phyloP scores from a whole-genome alignment of 257 asterid species.

The Galeopsis tetrahit region DNA sequence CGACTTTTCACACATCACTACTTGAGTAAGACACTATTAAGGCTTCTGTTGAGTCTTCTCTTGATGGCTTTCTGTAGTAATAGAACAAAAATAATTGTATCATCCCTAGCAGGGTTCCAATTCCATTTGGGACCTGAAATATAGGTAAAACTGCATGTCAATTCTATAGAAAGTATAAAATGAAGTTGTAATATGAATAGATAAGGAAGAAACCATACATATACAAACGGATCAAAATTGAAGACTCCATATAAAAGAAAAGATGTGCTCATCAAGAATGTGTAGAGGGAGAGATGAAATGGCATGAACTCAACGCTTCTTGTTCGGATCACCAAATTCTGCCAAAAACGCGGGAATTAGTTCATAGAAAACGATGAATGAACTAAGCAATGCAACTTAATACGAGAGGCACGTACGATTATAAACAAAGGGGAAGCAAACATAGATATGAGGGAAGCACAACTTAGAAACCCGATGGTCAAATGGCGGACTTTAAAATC shows the following conservation, averaged over 20 bases:
- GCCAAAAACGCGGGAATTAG: slow-evolving; percentile 23
- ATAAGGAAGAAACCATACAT: slow-evolving; percentile 41
- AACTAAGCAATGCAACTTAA: slow-evolving; percentile 11
- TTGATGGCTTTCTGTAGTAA: slow-evolving; percentile 50
- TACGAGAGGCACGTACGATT: slow-evolving; percentile 44
- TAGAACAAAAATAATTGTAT: slow-evolving; percentile 51
- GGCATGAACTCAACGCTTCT: slow-evolving; percentile 75
- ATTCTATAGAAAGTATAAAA: background rate
- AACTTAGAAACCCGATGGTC: slow-evolving; percentile 51
- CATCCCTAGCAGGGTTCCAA: slow-evolving; percentile 57
- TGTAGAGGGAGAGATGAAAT: slow-evolving; percentile 60
- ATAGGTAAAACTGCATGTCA: background rate
- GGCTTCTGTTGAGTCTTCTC: slow-evolving; percentile 48
- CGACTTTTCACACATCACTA: slow-evolving; percentile 32
- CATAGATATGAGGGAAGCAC: slow-evolving; percentile 69
- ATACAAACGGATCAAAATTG: slow-evolving; percentile 63
- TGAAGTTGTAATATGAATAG: slow-evolving; percentile 5
- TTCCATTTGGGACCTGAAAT: slow-evolving; percentile 66
- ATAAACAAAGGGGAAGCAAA: slow-evolving; percentile 69
- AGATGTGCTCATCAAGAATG: slow-evolving; percentile 66
- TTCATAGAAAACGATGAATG: background rate
- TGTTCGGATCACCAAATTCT: slow-evolving; percentile 65
- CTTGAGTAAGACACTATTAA: slow-evolving; percentile 47
- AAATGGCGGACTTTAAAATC: slow-evolving; percentile 50
- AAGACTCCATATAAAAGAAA: slow-evolving; percentile 62